Evolutionary conservation across 2,329 filamentous ascomycete genomes (phyloP).

Genomic region (Thelonectria discophora): DNA sequence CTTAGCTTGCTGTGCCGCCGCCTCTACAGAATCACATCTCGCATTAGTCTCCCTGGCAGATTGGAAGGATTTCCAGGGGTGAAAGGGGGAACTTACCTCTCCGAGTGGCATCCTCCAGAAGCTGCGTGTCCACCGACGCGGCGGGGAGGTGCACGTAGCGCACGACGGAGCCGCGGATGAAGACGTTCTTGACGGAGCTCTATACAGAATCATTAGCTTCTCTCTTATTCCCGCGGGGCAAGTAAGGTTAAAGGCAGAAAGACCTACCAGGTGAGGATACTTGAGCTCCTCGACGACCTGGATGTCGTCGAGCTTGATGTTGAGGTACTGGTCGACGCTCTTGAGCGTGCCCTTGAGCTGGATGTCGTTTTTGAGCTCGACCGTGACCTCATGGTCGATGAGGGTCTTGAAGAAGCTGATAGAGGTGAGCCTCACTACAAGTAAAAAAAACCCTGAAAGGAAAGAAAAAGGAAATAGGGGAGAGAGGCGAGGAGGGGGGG

Average conservation of each 20-base stretch:
- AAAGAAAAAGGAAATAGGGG: no score
- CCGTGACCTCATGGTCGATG: conserved; percentile 95
- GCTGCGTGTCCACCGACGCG: conserved; percentile 81
- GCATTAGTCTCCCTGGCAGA: neutral
- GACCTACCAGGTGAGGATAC: conserved; percentile 86
- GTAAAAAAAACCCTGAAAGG: no score
- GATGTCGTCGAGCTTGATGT: conserved; percentile 98
- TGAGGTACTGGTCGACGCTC: conserved; percentile 98
- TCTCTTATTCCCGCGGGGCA: no score
- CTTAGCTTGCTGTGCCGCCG: conserved; percentile 65
- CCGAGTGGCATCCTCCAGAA: conserved; percentile 90
- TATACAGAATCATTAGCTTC: conserved; percentile 40
- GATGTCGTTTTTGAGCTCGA: conserved; percentile 99
- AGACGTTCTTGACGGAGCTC: conserved; percentile 91
- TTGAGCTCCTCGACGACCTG: conserved; percentile 90
- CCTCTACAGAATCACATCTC: conserved; percentile 53
- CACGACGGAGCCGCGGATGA: conserved; percentile 92
- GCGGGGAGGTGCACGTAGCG: conserved; percentile 90
- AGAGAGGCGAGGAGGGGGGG: no score
- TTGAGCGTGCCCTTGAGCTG: conserved; percentile 95
- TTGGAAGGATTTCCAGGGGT: neutral
- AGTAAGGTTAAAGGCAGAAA: neutral
- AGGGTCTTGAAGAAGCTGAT: conserved; percentile 97
- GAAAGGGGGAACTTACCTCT: conserved; percentile 67
- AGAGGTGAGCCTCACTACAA: neutral